Evolutionary conservation across 2,329 filamentous ascomycete genomes (phyloP).

Genomic region (Helotiales sp.): DNA sequence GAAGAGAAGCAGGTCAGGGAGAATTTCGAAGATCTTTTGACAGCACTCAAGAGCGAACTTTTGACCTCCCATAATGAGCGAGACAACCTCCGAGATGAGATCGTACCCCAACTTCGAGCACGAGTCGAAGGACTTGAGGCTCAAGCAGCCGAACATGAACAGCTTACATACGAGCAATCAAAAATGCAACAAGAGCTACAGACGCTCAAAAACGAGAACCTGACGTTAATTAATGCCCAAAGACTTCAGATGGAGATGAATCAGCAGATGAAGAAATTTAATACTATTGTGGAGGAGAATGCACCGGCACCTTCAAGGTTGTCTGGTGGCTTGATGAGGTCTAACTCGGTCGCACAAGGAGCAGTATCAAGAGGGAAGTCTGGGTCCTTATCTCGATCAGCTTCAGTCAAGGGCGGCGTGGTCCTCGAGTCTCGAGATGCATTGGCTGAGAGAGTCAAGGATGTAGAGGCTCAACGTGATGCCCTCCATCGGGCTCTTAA

Average conservation of each 20-base stretch:
- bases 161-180: constrained; percentile 74
- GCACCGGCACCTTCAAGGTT: constrained; percentile 23
- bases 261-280: constrained; percentile 50
- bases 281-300: constrained; percentile 61
- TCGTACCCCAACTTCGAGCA: constrained; percentile 76
- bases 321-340: constrained; percentile 56
- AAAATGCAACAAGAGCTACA: constrained; percentile 87
- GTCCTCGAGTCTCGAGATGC: constrained; percentile 55
- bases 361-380: constrained; percentile 30
- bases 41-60: constrained; percentile 79
- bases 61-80: constrained; percentile 82
- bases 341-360: constrained; percentile 61
- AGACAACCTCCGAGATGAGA: constrained; percentile 86
- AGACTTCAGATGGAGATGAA: constrained; percentile 48
- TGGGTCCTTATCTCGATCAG: constrained; percentile 56
- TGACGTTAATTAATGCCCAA: constrained; percentile 45
- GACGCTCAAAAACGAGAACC: constrained; percentile 66
- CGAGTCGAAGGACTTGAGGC: constrained; percentile 77
- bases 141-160: constrained; percentile 71
- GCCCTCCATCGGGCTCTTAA: constrained; percentile 86
- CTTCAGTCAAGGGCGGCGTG: constrained; percentile 45
- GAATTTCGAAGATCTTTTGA: constrained; percentile 90
- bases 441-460: constrained; percentile 79
- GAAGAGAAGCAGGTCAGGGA: constrained; percentile 87
- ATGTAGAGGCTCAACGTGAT: constrained; percentile 91